Evolutionary conservation across 2,329 filamentous ascomycete genomes (phyloP).

Genomic region (Penicillium italicum): DNA sequence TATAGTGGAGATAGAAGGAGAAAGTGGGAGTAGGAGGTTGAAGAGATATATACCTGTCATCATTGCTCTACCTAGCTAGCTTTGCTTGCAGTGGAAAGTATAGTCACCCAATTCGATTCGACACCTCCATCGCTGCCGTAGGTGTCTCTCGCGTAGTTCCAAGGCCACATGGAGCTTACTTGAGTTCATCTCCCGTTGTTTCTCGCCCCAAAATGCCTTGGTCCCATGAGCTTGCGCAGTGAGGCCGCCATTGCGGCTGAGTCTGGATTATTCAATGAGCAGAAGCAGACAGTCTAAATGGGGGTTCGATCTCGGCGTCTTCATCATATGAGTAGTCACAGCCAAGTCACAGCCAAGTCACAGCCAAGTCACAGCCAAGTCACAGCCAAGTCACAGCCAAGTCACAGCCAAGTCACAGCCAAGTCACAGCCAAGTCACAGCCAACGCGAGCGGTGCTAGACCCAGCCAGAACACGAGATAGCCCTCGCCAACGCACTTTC

Average conservation of each 20-base stretch:
- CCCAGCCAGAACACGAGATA: background rate
- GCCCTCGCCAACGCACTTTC: background rate
- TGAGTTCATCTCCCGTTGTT: background rate
- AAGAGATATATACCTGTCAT: conserved; percentile 2
- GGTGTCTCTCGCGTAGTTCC: background rate
- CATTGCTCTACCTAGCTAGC: background rate
- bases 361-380: background rate
- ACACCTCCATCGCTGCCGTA: background rate
- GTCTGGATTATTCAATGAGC: background rate
- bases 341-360: background rate
- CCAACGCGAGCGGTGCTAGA: background rate
- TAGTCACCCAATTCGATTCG: background rate
- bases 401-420: background rate
- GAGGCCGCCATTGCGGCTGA: background rate
- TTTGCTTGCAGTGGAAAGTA: background rate
- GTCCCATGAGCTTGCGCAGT: background rate
- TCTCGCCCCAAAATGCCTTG: background rate
- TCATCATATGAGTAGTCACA: background rate
- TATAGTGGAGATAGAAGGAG: background rate
- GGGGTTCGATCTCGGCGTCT: background rate
- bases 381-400: background rate
- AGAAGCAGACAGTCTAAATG: background rate
- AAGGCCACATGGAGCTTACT: background rate
- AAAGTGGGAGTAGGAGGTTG: background rate
- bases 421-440: background rate